These are phyloP conservation scores for Phytophthora pseudosyringae DNA, from an alignment of 352 stramenopile genomes.

Conservation along the genomic window DNA sequence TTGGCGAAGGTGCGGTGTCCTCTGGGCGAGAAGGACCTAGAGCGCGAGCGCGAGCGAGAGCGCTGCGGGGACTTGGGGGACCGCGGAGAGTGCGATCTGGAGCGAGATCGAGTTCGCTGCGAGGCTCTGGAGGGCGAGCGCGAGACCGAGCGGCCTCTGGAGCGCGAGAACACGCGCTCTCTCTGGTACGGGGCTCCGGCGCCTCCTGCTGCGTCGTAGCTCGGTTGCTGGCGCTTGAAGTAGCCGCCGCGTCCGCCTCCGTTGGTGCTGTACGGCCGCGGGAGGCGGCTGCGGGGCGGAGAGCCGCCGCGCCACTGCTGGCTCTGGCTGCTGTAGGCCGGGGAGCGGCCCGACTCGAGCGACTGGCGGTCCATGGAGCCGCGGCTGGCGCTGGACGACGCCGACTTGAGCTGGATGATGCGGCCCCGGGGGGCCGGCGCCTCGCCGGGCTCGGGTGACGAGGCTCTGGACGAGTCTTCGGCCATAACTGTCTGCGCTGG, in stretches of 20 bases:
- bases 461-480: conserved; percentile 35
- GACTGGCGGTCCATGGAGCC: conserved; percentile 26
- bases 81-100: conserved; percentile 26
- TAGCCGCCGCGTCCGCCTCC: conserved; percentile 29
- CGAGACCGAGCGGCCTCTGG: conserved; percentile 57
- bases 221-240: conserved; percentile 38
- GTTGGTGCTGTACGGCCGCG: conserved; percentile 20
- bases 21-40: conserved; percentile 66
- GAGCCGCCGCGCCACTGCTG: conserved; percentile 28
- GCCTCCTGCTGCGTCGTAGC: conserved; percentile 14
- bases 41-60: conserved; percentile 62
- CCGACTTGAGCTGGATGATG: conserved; percentile 35
- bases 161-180: conserved; percentile 48
- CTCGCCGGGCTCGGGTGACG: conserved; percentile 34
- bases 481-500: conserved; percentile 25
- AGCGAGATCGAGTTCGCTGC: conserved; percentile 33
- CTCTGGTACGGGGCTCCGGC: conserved; percentile 26
- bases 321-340: conserved; percentile 18
- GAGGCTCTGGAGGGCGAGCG: conserved; percentile 53
- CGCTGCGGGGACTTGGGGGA: conserved; percentile 35
- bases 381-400: conserved; percentile 26
- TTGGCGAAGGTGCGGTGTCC: conserved; percentile 57
- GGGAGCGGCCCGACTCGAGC: conserved; percentile 23
- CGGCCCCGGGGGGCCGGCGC: conserved; percentile 15
- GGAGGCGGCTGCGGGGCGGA: conserved; percentile 31